Percentiles rank a stretch among this genome's conserved stretches.
Conservation (phyloP, 179 eudicot genomes). For the Spinacia oleracea region DNA sequence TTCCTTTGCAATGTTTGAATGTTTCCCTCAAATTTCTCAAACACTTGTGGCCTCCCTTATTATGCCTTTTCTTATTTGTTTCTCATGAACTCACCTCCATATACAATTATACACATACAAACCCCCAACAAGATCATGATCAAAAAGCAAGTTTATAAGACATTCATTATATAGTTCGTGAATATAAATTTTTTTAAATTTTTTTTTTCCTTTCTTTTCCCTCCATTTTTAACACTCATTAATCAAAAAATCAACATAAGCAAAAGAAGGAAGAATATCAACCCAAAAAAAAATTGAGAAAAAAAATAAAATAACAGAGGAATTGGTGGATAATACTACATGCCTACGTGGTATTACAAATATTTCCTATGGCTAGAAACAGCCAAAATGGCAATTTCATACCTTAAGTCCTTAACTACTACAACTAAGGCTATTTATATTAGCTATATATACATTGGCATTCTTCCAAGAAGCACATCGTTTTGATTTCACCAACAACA, state of each 20-base stretch:
- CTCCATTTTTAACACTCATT: background rate
- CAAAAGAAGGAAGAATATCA: background rate
- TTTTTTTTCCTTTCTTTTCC: background rate
- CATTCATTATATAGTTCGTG: too few relatives aligned
- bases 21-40: too few relatives aligned
- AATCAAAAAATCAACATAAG: background rate
- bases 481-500: background rate
- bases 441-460: conserved; percentile 14
- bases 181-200: too few relatives aligned
- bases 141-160: too few relatives aligned
- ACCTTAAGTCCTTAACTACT: background rate
- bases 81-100: too few relatives aligned
- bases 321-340: conserved; percentile 1
- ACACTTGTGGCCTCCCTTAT: too few relatives aligned
- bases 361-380: background rate
- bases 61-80: too few relatives aligned
- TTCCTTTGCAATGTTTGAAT: too few relatives aligned
- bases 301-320: background rate
- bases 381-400: background rate
- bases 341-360: background rate
- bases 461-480: background rate
- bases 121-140: too few relatives aligned
- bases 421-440: background rate
- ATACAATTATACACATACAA: too few relatives aligned
- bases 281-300: background rate